Base-by-base conservation (phyloP, 1,284 basidiomycete species). In the Flammula alnicola region DNA sequence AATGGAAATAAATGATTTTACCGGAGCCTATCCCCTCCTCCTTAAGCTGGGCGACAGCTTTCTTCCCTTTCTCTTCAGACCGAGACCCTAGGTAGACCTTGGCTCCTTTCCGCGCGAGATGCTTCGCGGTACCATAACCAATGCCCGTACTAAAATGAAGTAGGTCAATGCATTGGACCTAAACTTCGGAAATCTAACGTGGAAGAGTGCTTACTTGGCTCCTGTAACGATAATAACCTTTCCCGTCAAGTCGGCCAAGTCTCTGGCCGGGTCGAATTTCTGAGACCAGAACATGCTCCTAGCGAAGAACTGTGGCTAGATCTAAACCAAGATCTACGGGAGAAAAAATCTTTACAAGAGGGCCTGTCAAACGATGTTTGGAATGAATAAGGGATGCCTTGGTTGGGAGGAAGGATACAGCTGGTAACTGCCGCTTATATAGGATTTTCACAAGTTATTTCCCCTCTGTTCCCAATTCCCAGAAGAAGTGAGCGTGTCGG, bases 51-150 rank as follows among this genome's bases (percentile, higher is more conserved):
- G 61, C 64, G 12, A 77, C 69, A 4, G 76, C 75, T 0, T 63
- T 68, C 12, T 59, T 63, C 3, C 72, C 77, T 29, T 67, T 71
- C 11, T 63, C 56, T 51, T 76, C 68, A 38, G 61, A 66, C 11
- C 76, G 71, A 5, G 71, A 67, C 3, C 66, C 74, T 26, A 78
- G 60, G 53, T 76, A 78, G 0, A 78, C 72, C 44, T 71, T 78
- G 4, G 74, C 76, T 2, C 77, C 76, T 11, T 62, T 68, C 1
- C 63, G 63, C 5, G 67, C 71, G 1, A 78, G 68, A 26, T 68
- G 64, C 44, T 70, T 65, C 3, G 69, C 65, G 9, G 68, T 73
- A 0, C 67, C 59, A 17, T 39, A 39, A 10, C 23, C 17, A 14
- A 39, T 16, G 23, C 23, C 25, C 17, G 37, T 25, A 25, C 22